Evolutionary conservation across 2,329 filamentous ascomycete genomes (phyloP).

Genomic region (Penicillium sp.): DNA sequence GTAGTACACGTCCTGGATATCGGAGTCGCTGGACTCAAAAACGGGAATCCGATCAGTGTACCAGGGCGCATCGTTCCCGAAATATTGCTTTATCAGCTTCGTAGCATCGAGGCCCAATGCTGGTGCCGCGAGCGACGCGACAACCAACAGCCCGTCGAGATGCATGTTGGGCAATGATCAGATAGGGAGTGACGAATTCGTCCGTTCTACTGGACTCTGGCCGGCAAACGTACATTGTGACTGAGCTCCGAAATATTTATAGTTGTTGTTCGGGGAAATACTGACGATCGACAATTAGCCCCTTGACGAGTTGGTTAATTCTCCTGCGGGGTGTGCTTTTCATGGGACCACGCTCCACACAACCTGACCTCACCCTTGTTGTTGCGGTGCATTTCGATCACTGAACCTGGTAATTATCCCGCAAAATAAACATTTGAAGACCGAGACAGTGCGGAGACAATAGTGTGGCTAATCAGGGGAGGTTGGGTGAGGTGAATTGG

Average conservation of each 20-base stretch:
- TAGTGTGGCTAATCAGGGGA: no score
- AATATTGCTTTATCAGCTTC: slow-evolving; percentile 5
- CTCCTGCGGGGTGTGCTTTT: slow-evolving; percentile 4
- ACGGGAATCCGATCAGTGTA: slow-evolving; percentile 20
- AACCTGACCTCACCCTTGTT: background rate
- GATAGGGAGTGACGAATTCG: background rate
- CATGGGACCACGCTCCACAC: background rate
- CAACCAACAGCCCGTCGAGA: background rate
- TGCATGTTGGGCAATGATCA: background rate
- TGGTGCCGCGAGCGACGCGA: background rate
- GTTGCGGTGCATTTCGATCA: background rate
- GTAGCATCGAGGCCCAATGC: background rate
- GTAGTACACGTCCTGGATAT: slow-evolving; percentile 46
- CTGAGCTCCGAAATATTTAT: background rate
- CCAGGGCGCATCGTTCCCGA: slow-evolving; percentile 22
- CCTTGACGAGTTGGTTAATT: slow-evolving; percentile 6
- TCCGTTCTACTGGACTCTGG: background rate
- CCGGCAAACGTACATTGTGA: background rate
- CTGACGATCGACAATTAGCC: background rate
- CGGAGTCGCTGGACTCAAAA: slow-evolving; percentile 14
- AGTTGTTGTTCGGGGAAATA: background rate
- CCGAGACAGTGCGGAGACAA: no score
- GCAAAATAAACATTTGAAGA: background rate
- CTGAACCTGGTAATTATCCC: background rate
- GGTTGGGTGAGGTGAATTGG: no score